These are phyloP conservation scores for Tuctoria greenei DNA, from an alignment of 176 grass and related monocot species.

Conservation along the genomic window DNA sequence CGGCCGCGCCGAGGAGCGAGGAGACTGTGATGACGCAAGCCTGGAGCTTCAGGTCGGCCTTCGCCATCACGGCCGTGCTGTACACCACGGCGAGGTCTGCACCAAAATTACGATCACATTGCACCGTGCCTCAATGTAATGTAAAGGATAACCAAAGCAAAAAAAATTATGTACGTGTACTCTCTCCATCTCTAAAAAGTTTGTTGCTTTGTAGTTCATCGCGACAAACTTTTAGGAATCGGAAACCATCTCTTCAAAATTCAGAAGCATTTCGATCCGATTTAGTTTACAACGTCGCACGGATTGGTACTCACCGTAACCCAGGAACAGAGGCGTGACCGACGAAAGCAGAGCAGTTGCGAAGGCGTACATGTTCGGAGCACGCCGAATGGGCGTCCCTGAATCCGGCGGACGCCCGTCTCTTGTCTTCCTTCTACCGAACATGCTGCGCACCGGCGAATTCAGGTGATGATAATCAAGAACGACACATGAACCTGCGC, in stretches of 20 bases:
- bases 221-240: too few species aligned
- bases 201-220: too few species aligned
- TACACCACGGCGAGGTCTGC: constrained; percentile 48
- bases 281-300: neutral
- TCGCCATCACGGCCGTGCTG: constrained; percentile 32
- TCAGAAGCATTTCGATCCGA: neutral
- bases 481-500: neutral
- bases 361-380: constrained; percentile 8
- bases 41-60: constrained; percentile 37
- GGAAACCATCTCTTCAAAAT: neutral
- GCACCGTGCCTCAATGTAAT: too few species aligned
- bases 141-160: too few species aligned
- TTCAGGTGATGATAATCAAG: constrained; percentile 19
- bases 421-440: constrained; percentile 2
- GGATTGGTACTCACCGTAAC: constrained; percentile 28
- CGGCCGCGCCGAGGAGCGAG: constrained; percentile 6
- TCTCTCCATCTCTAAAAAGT: too few species aligned
- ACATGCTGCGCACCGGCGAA: neutral
- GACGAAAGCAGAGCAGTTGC: constrained; percentile 20
- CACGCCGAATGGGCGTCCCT: constrained; percentile 16
- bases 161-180: neutral
- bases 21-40: constrained; percentile 24
- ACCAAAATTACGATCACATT: neutral
- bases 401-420: neutral
- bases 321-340: constrained; percentile 41